Base-by-base conservation (phyloP, 352 stramenopile species). In the Plasmopara viticola region DNA sequence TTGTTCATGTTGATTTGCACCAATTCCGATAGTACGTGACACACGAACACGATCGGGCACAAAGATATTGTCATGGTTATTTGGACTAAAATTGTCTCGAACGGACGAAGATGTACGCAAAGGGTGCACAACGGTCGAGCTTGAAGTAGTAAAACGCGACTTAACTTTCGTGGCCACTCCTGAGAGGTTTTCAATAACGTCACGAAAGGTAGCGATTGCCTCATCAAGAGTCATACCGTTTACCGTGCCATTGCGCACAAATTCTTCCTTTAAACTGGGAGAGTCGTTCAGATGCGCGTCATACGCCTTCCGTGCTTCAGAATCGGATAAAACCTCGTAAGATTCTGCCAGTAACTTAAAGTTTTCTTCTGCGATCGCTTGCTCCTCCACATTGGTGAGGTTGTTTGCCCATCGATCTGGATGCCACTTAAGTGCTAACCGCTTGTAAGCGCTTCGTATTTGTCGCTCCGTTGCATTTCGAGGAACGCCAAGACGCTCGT, bases 61-160 rank as follows among this genome's bases (percentile, higher is more conserved):
- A 31, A 94, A 91, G 4, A 94, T 42, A 44, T 94, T 94, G 56
- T 90, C 74, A 58, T 94, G 84, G 48, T 94, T 94, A 62, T 90
- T 88, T 12, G 59, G 61, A 20, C 76, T 62, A 7, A 94, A 64
- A 1, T 64, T 63, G 34, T 64, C 72, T 34, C 68, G 68, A 33
- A 70, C 46, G 7, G 52, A 58, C 25, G 74, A 60, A 0, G 60
- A 51, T 9, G 51, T 50, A 7, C 64, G 72, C 15, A 87, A 64
- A 28, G 62, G 56, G 35, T 87, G 74, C 1, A 88, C 68, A 15
- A 84, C 78, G 28, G 66, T 90, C 29, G 81, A 91, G 42, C 72
- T 90, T 17, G 81, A 73, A 33, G 70, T 78, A 5, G 68, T 85
- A 48, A 91, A 86, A 7, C 73, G 70, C 13, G 73, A 84, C 1